phyloP scores from a whole-genome alignment of 2,329 filamentous ascomycete species.

The Neofusicoccum ribis region DNA sequence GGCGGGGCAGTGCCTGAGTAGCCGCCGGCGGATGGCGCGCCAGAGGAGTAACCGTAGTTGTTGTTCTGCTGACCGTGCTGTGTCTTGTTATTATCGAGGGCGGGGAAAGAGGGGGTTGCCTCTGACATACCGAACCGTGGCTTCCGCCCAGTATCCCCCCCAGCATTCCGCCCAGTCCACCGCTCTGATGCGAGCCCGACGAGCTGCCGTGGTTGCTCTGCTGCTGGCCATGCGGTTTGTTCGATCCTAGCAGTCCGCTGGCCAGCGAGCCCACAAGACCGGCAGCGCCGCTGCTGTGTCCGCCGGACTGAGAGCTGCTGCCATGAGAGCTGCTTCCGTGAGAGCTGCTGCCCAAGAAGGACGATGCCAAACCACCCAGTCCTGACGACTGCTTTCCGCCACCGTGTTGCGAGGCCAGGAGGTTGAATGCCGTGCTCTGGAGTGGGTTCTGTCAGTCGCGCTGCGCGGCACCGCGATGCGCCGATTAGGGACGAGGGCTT shows the following conservation, averaged over 20 bases:
- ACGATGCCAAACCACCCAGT: slow-evolving; percentile 19
- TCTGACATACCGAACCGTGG: slow-evolving; percentile 32
- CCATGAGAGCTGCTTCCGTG: slow-evolving; percentile 10
- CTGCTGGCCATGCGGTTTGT: slow-evolving; percentile 34
- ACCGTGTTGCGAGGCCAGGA: slow-evolving; percentile 12
- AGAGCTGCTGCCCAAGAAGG: slow-evolving; percentile 20
- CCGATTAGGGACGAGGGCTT: slow-evolving; percentile 2
- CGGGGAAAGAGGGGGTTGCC: neutral
- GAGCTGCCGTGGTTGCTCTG: slow-evolving; percentile 37
- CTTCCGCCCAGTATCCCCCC: slow-evolving; percentile 37
- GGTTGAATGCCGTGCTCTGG: slow-evolving; percentile 19
- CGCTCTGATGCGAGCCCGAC: slow-evolving; percentile 15
- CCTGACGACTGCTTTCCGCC: slow-evolving; percentile 19
- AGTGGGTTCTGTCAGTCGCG: neutral
- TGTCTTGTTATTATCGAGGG: neutral
- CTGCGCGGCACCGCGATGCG: neutral
- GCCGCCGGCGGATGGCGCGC: slow-evolving; percentile 49
- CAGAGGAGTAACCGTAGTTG: slow-evolving; percentile 65
- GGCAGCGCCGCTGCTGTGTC: slow-evolving; percentile 21
- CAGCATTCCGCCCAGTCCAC: slow-evolving; percentile 32
- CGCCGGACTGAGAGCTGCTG: slow-evolving; percentile 6
- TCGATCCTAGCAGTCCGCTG: slow-evolving; percentile 46
- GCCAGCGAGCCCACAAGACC: slow-evolving; percentile 56
- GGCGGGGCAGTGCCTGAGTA: slow-evolving; percentile 66
- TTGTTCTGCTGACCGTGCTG: slow-evolving; percentile 34